phyloP scores from a whole-genome alignment of 148 eudicot species.

The Cornus florida region DNA sequence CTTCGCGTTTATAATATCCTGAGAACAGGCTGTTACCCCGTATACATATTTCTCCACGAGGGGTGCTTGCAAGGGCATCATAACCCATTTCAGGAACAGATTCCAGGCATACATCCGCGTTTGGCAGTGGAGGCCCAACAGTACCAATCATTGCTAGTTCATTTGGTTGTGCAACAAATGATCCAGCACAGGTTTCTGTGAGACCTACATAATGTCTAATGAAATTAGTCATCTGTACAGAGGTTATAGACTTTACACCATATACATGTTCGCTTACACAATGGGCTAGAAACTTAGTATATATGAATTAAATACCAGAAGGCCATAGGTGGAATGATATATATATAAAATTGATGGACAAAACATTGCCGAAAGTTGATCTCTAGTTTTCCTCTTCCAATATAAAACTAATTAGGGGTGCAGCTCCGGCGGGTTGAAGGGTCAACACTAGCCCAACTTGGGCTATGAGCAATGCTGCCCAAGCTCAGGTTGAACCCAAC shows the following conservation, averaged over 20 bases:
- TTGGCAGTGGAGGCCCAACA: conserved; percentile 90
- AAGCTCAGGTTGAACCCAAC: no score
- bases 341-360: no score
- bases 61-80: conserved; percentile 69
- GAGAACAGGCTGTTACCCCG: conserved; percentile 75
- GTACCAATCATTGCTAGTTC: conserved; percentile 78
- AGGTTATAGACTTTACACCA: neutral
- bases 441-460: no score
- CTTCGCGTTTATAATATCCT: conserved; percentile 82
- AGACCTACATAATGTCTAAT: conserved; percentile 47
- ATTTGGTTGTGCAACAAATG: conserved; percentile 69
- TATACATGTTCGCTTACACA: neutral
- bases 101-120: conserved; percentile 77
- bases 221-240: neutral
- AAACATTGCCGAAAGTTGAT: no score
- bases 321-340: neutral
- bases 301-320: neutral
- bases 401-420: no score
- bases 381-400: no score
- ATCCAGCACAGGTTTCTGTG: conserved; percentile 92
- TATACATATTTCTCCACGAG: conserved; percentile 90
- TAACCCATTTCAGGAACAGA: conserved; percentile 98
- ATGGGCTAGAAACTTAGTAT: neutral
- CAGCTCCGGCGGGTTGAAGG: no score
- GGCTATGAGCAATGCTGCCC: no score